Percentiles rank a stretch among this genome's conserved stretches.
Conservation (phyloP, 495 filamentous ascomycete species). For the Mycothermus thermophilus region DNA sequence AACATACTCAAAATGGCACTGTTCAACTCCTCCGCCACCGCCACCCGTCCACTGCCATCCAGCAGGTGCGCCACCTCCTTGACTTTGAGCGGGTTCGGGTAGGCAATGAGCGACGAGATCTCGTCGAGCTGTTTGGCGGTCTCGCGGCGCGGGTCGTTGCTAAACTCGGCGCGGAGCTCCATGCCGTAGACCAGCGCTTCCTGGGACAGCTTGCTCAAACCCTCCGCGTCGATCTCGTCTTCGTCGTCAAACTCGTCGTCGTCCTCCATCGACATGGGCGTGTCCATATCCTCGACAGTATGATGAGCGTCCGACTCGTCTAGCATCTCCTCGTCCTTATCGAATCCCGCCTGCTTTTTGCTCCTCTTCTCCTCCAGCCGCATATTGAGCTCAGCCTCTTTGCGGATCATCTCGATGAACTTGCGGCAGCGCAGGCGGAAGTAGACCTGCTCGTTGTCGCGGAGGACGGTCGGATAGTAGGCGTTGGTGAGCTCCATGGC, state of each 20-base stretch:
- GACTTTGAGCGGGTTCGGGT: conserved; percentile 60
- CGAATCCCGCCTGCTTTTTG: conserved; percentile 40
- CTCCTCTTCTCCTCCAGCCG: conserved; percentile 23
- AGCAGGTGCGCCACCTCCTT: conserved; percentile 68
- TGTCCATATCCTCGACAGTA: conserved; percentile 36
- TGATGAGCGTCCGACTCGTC: conserved; percentile 25
- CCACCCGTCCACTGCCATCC: conserved; percentile 57
- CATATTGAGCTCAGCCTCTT: conserved; percentile 51
- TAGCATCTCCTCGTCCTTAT: conserved; percentile 65
- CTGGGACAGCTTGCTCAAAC: conserved; percentile 40
- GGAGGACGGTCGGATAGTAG: conserved; percentile 70
- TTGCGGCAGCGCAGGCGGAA: conserved; percentile 84
- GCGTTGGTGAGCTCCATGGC: conserved; percentile 67
- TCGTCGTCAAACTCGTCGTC: conserved; percentile 27
- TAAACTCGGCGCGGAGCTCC: conserved; percentile 62
- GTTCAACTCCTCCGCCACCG: conserved; percentile 88
- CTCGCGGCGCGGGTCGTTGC: conserved; percentile 49
- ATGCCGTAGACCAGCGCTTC: conserved; percentile 73
- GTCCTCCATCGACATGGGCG: conserved; percentile 26
- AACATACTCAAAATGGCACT: conserved; percentile 77
- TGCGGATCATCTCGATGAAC: conserved; percentile 92
- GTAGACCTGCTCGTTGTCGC: conserved; percentile 74
- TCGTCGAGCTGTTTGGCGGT: conserved; percentile 64
- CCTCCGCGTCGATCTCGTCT: conserved; percentile 36
- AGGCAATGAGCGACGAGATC: conserved; percentile 81